phyloP scores from a whole-genome alignment of 1,284 basidiomycete genomes.

The Marasmius sp. region DNA sequence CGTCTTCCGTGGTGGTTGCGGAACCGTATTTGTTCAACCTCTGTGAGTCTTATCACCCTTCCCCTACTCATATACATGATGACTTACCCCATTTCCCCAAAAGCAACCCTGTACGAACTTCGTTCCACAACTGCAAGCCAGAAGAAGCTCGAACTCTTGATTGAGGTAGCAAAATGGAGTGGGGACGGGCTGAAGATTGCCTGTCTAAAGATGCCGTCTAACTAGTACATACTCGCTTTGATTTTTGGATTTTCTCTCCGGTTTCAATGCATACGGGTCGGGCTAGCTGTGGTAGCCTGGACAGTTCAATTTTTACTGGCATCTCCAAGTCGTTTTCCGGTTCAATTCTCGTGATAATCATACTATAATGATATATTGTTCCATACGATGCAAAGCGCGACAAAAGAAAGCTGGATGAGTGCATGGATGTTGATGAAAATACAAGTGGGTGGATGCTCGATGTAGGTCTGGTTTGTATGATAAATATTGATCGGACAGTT shows the following conservation, averaged over 20 bases:
- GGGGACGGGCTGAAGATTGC: slow-evolving; percentile 76
- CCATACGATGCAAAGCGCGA: slow-evolving; percentile 3
- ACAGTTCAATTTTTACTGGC: neutral
- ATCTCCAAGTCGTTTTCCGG: neutral
- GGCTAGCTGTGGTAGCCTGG: too few relatives aligned
- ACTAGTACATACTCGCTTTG: neutral
- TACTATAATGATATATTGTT: neutral
- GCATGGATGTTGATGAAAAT: neutral
- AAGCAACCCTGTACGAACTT: slow-evolving; percentile 80
- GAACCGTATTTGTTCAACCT: slow-evolving; percentile 83
- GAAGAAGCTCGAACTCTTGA: slow-evolving; percentile 69
- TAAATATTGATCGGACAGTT: too few relatives aligned
- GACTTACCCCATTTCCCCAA: neutral
- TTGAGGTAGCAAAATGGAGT: slow-evolving; percentile 79
- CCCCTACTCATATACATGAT: neutral
- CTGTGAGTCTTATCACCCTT: slow-evolving; percentile 46
- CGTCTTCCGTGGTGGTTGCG: slow-evolving; percentile 65
- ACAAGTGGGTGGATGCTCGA: neutral
- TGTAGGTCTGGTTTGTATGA: neutral
- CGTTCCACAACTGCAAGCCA: slow-evolving; percentile 66
- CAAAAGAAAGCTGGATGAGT: neutral
- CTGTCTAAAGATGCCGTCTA: slow-evolving; percentile 76
- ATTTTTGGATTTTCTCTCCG: too few relatives aligned
- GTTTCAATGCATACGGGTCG: too few relatives aligned
- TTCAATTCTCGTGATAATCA: neutral